phyloP scores from a whole-genome alignment of 108 stramenopile genomes.

The Conticribra guillardii region DNA sequence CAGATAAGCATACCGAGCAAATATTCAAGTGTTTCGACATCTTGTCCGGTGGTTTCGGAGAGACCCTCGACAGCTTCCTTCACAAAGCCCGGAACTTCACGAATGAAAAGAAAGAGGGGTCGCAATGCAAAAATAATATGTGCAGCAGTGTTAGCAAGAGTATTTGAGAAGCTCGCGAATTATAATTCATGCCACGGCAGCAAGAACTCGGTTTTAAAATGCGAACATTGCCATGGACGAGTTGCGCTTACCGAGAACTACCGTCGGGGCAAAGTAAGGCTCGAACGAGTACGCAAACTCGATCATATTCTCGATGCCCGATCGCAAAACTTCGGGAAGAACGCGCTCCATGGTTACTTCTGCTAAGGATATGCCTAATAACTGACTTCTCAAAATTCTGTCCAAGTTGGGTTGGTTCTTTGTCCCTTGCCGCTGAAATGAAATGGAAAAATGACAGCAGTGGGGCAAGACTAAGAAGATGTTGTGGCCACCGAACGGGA shows the following conservation, averaged over 20 bases:
- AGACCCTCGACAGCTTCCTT: slow-evolving; percentile 60
- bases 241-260: slow-evolving; percentile 80
- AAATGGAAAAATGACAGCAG: no score
- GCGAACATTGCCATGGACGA: neutral
- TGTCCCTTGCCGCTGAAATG: no score
- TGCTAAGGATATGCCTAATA: no score
- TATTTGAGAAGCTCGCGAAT: no score
- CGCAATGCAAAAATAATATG: no score
- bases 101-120: no score
- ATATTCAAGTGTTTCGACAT: slow-evolving; percentile 87
- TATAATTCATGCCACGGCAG: no score
- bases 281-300: slow-evolving; percentile 76
- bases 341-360: slow-evolving; percentile 63
- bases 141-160: no score
- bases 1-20: slow-evolving; percentile 85
- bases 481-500: no score
- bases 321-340: slow-evolving; percentile 36
- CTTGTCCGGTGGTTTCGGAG: slow-evolving; percentile 80
- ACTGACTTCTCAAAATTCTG: no score
- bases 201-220: slow-evolving; percentile 8
- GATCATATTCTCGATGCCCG: slow-evolving; percentile 60
- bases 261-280: slow-evolving; percentile 71
- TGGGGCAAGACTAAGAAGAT: no score
- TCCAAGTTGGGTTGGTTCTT: no score
- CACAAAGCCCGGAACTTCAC: slow-evolving; percentile 83